Percentiles rank a stretch among this genome's conserved stretches.
phyloP scores from a whole-genome alignment of 345 rosid genomes.

The Eucalyptus globulus region DNA sequence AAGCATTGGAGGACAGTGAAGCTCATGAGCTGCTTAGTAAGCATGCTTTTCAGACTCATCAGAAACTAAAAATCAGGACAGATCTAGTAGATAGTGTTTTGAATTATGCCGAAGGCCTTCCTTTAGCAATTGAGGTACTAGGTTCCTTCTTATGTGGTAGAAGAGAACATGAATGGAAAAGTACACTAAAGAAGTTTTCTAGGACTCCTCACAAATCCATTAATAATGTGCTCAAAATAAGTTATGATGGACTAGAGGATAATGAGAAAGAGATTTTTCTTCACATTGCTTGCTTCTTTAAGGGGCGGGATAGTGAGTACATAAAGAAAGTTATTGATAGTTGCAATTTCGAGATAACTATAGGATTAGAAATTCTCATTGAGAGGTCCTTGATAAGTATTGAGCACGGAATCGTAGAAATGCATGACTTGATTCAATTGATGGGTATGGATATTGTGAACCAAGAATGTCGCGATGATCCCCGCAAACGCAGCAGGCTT shows the following conservation, averaged over 20 bases:
- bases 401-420: accelerated
- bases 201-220: not conserved
- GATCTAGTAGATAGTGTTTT: not conserved
- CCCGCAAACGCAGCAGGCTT: accelerated
- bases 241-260: not conserved
- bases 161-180: not conserved
- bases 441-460: not conserved
- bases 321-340: not conserved
- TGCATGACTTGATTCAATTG: not conserved
- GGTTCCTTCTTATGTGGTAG: not conserved
- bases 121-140: not conserved
- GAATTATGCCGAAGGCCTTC: not conserved
- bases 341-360: not conserved
- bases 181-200: not conserved
- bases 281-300: not conserved
- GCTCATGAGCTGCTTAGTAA: not conserved
- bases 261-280: not conserved
- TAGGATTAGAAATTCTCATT: not conserved
- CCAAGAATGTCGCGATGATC: not conserved
- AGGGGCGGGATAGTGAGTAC: not conserved
- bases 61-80: too few species aligned
- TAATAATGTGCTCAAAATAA: not conserved
- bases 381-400: not conserved
- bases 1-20: not conserved
- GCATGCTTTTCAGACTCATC: not conserved